phyloP scores from a whole-genome alignment of 345 rosid genomes.

The Lepidium africanum region DNA sequence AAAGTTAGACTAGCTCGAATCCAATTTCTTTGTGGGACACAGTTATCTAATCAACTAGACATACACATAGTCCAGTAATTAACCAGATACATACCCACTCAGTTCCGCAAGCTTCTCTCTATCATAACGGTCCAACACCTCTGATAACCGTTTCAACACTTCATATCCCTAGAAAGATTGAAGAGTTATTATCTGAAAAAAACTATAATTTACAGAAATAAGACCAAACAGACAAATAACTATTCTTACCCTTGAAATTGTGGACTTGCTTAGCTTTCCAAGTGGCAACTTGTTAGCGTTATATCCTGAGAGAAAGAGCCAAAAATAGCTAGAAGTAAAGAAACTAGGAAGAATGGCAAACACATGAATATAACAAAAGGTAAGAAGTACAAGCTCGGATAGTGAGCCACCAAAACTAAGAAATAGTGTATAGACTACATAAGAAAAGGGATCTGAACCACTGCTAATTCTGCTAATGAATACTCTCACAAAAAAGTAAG shows the following conservation, averaged over 20 bases:
- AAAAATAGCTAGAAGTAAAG: slow-evolving; percentile 1
- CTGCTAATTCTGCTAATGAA: not conserved
- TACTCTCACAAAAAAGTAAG: not conserved
- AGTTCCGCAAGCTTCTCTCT: slow-evolving; percentile 57
- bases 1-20: not conserved
- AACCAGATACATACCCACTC: slow-evolving; percentile 55
- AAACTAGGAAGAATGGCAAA: too few relatives aligned
- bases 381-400: not conserved
- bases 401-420: not conserved
- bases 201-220: not conserved
- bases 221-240: not conserved
- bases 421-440: not conserved
- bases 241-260: slow-evolving; percentile 33
- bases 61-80: not conserved
- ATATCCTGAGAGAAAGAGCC: slow-evolving; percentile 36
- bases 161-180: slow-evolving; percentile 59
- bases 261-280: slow-evolving; percentile 83
- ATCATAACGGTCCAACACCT: slow-evolving; percentile 39
- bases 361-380: not conserved
- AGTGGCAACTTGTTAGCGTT: slow-evolving; percentile 91
- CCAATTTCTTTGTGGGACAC: not conserved
- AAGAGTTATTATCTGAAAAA: slow-evolving; percentile 6
- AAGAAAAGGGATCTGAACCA: not conserved
- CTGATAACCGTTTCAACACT: slow-evolving; percentile 69
- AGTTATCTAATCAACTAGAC: not conserved